Evolutionary conservation across 2,329 filamentous ascomycete species (phyloP).

Genomic region (Apiospora koreana): DNA sequence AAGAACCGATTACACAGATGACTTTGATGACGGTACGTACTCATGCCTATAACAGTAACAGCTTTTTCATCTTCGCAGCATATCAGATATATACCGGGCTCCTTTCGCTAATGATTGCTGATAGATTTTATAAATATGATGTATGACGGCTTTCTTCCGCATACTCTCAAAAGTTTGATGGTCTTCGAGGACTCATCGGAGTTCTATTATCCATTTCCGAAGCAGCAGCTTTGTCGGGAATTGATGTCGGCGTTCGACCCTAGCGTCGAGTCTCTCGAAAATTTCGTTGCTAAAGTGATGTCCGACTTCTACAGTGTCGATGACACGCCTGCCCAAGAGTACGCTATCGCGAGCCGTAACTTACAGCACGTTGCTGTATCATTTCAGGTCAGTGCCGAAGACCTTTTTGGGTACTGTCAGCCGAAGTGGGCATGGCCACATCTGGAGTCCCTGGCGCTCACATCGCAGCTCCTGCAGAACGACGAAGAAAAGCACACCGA

Average conservation of each 20-base stretch:
- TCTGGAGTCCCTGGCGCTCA: slow-evolving; percentile 35
- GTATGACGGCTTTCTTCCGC: not conserved
- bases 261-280: no score
- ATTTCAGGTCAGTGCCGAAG: not conserved
- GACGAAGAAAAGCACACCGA: slow-evolving; percentile 15
- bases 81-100: no score
- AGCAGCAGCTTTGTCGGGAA: no score
- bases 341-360: no score
- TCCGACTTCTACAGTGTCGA: no score
- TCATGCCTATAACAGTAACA: not conserved
- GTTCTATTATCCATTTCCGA: no score
- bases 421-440: slow-evolving; percentile 22
- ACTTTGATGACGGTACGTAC: not conserved
- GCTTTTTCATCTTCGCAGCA: no score
- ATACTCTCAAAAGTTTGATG: not conserved
- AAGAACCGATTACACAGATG: no score
- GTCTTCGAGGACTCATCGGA: not conserved
- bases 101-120: not conserved
- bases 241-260: no score
- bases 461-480: slow-evolving; percentile 29
- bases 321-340: no score
- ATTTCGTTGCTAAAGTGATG: no score
- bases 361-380: not conserved
- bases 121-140: not conserved
- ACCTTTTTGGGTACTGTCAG: slow-evolving; percentile 24